Conservation (phyloP, 1,284 basidiomycete genomes). For the Phellinidium pouzarii region DNA sequence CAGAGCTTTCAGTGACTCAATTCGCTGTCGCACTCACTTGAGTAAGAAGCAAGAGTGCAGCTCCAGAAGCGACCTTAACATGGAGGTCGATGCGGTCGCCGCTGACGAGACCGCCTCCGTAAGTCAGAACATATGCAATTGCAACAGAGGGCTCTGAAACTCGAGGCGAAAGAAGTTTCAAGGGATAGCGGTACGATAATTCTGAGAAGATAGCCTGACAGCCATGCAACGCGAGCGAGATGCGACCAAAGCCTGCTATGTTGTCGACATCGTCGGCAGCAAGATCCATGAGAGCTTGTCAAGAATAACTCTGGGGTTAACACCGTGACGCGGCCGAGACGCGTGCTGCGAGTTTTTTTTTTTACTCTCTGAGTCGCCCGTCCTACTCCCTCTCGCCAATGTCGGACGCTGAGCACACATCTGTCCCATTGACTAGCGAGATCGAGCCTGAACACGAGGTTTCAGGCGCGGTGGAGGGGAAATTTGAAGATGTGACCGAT, state of each 20-base stretch:
- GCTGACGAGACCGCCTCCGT: constrained; percentile 90
- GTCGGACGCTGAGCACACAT: constrained; percentile 13
- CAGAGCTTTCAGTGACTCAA: constrained; percentile 17
- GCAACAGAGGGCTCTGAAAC: constrained; percentile 45
- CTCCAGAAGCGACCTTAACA: constrained; percentile 52
- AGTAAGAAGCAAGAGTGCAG: constrained; percentile 65
- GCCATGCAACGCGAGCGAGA: constrained; percentile 46
- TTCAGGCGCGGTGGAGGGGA: not conserved
- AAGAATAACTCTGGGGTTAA: too few relatives aligned
- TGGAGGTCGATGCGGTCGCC: constrained; percentile 73
- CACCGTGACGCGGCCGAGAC: too few relatives aligned
- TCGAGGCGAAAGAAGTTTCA: constrained; percentile 82
- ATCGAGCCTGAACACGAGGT: constrained; percentile 3
- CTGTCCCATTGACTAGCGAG: not conserved
- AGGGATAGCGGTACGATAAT: constrained; percentile 78
- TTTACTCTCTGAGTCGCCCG: too few relatives aligned
- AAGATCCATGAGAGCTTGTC: too few relatives aligned
- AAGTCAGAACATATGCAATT: constrained; percentile 77
- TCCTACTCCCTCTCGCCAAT: too few relatives aligned
- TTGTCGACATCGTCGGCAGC: constrained; percentile 25
- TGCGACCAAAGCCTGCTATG: constrained; percentile 46
- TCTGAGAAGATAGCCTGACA: constrained; percentile 61
- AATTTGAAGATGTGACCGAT: constrained; percentile 7
- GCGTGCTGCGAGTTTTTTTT: too few relatives aligned
- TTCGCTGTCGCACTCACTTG: constrained; percentile 52